phyloP scores from a whole-genome alignment of 176 grass and related monocot genomes.

The Ampelocalamus luodianensis region DNA sequence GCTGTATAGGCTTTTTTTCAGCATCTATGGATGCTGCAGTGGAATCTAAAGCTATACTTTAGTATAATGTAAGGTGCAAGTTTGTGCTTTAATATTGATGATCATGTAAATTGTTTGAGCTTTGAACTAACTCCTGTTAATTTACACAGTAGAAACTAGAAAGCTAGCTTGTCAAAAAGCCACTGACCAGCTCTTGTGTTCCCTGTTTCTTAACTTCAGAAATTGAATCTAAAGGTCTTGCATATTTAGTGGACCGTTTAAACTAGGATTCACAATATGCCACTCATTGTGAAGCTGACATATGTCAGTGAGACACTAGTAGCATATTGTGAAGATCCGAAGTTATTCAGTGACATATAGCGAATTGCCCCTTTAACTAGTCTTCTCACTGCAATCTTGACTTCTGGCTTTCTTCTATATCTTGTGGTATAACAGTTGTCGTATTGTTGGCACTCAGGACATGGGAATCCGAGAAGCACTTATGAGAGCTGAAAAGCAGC shows the following conservation, averaged over 20 bases:
- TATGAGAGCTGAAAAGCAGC: constrained; percentile 87
- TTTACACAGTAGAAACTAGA: not conserved
- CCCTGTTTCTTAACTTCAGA: constrained; percentile 23
- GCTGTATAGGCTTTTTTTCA: not conserved
- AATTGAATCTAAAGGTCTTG: not conserved
- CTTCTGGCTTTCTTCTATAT: not conserved
- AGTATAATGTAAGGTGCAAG: not conserved
- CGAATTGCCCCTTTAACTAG: not conserved
- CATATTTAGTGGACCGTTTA: not conserved
- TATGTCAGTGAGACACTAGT: too few relatives aligned
- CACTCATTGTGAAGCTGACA: too few relatives aligned
- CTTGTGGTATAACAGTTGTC: not conserved
- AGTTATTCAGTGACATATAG: too few relatives aligned
- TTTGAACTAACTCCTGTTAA: not conserved
- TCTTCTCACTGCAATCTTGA: not conserved
- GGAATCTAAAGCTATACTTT: not conserved
- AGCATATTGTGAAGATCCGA: too few relatives aligned
- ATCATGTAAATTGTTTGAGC: not conserved
- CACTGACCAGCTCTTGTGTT: not conserved
- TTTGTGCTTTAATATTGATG: not conserved
- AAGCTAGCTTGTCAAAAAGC: not conserved
- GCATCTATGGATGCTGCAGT: constrained; percentile 16
- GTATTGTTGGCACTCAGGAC: constrained; percentile 57
- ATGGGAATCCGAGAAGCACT: constrained; percentile 83
- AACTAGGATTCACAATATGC: too few relatives aligned